These are phyloP conservation scores for Syncephalis plumigaleata DNA, from an alignment of 371 early-diverging fungal genomes.

Conservation along the genomic window DNA sequence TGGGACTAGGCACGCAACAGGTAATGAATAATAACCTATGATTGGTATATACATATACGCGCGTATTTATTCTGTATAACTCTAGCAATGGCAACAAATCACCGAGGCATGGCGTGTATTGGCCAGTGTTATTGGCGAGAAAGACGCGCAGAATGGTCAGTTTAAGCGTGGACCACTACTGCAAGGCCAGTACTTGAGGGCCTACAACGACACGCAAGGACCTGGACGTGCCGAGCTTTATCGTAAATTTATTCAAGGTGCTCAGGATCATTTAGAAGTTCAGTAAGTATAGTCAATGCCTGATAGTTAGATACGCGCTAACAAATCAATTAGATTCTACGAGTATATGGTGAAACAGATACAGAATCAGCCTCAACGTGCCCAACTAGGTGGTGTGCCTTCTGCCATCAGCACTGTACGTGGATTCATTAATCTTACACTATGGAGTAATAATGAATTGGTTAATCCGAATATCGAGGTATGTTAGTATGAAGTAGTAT, in stretches of 20 bases:
- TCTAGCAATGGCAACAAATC: slow-evolving; percentile 14
- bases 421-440: slow-evolving; percentile 43
- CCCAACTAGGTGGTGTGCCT: slow-evolving; percentile 51
- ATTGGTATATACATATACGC: neutral
- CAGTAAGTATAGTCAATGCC: slow-evolving; percentile 1
- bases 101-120: slow-evolving; percentile 30
- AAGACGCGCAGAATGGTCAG: slow-evolving; percentile 13
- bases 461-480: slow-evolving; percentile 30
- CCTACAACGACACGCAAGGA: slow-evolving; percentile 9
- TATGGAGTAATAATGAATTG: slow-evolving; percentile 26
- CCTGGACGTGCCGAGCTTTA: slow-evolving; percentile 2
- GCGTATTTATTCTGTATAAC: neutral
- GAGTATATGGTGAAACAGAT: slow-evolving; percentile 36
- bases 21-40: slow-evolving; percentile 4
- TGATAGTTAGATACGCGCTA: neutral
- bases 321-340: slow-evolving; percentile 7
- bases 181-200: slow-evolving; percentile 18
- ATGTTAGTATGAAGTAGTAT: neutral
- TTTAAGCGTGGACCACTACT: slow-evolving; percentile 16
- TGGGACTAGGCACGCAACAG: slow-evolving; percentile 13
- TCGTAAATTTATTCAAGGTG: slow-evolving; percentile 16
- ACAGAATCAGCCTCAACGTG: slow-evolving; percentile 33
- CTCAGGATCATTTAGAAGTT: slow-evolving; percentile 15
- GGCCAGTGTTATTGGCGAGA: slow-evolving; percentile 20
- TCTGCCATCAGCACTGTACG: slow-evolving; percentile 38